Evolutionary conservation across 179 eudicot genomes (phyloP), one percentile per base, ranked within the genome.

Genomic region (Carnegiea gigantea): DNA sequence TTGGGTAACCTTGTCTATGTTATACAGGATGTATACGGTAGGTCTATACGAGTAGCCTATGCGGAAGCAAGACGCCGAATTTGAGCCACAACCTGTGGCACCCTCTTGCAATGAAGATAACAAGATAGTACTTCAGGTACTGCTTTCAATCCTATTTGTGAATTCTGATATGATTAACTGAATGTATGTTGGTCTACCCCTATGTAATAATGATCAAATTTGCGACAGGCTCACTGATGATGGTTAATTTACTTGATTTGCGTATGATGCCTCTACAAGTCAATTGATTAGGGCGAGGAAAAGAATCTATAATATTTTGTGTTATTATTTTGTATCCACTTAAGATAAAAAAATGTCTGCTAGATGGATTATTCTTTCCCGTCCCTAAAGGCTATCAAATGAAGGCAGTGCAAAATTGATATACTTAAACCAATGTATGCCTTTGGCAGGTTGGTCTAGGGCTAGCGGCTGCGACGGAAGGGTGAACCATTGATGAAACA

Each of bases 11-110:
- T n/a, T 54, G 77, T 15, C 20, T 74, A 46, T 78, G 18, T 84
- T 59, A 78, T 91, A 87, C 88, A 97, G 99, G 99, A 97, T 82
- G 81, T 97, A 9, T 80, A 86, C 36, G 99, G 99, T 30, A 89
- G 99, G 86, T 30, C 87, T 70, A 95, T 97, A 75, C 93, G 98
- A 73, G 98, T 97, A 53, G 86, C 89, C 82, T 83, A 82, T 74
- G 99, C 99, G 24, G 98, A 93, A 88, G 85, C 91, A 65, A 93
- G 90, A 79, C 93, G 95, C 62, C 85, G 74, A 30, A 90, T 89
- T 88, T 92, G 77, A 87, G 8, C 44, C 72, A 77, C 73, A 44
- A 36, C 36, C 30, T 21, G 54, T 60, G 76, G 44, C 60, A 49
- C 77, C 80, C 54, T 76, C 7, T 77, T 77, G 79, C 70, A 64